Conservation (phyloP, 164 flowering plant species). For the Berberis thunbergii region DNA sequence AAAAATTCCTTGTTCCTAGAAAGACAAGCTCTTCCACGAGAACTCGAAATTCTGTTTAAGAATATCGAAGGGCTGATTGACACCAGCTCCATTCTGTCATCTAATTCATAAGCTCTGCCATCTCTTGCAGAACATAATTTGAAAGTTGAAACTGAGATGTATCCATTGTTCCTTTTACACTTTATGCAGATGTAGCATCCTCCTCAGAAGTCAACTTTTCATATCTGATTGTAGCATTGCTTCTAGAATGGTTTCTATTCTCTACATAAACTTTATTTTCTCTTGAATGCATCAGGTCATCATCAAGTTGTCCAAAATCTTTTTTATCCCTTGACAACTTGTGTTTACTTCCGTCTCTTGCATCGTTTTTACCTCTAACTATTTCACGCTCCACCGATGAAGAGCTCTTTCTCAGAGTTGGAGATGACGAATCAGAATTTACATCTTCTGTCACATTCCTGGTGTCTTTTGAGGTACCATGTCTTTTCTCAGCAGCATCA, state of each 20-base stretch:
- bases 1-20: conserved; percentile 1
- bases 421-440: not conserved
- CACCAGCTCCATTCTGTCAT: conserved; percentile 6
- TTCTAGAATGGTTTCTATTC: no score
- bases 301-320: conserved; percentile 3
- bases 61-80: conserved; percentile 9
- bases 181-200: not conserved
- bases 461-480: conserved; percentile 9
- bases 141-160: conserved; percentile 1
- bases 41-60: conserved; percentile 2
- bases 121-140: conserved; percentile 12
- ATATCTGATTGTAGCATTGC: no score
- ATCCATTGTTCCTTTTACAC: conserved; percentile 4
- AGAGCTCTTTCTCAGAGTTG: conserved; percentile 1
- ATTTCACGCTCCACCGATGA: conserved; percentile 3
- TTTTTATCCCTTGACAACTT: conserved; percentile 9
- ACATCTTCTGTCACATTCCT: conserved; percentile 10
- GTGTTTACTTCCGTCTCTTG: conserved; percentile 5
- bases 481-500: conserved; percentile 8
- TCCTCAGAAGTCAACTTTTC: not conserved
- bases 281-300: not conserved
- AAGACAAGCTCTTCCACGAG: conserved; percentile 5
- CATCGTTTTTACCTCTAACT: conserved; percentile 8
- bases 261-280: no score
- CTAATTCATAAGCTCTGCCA: conserved; percentile 3